Evolutionary conservation across 2,329 filamentous ascomycete species (phyloP), one percentile per base, ranked within the genome.

Genomic region (Mycosphaerella arachidis): DNA sequence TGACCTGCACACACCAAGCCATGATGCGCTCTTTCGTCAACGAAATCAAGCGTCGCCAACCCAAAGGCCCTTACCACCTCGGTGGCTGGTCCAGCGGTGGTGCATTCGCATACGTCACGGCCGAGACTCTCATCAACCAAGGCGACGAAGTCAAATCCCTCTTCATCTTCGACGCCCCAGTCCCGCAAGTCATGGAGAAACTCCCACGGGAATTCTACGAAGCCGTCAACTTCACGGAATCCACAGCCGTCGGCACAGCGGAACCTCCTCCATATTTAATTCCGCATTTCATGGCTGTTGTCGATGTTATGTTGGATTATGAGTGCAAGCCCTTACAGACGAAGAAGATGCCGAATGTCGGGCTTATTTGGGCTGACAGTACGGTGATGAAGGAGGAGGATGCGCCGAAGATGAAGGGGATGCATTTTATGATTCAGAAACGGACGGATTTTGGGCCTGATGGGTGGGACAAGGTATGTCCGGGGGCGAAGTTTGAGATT

Each of bases 171-270:
- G 71, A 74, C 60, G 60, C 69, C 9, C 70, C 71, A 9, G 60
- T 64, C 54, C 64, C 66, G 60, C 56, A 57, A 46, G 40, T 48
- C 5, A 58, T 58, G 56, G 56, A 58, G 43, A 54, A 85, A 20
- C 81, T 89, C 0, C 89, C 89, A 3, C 70, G 74, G n/a, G 74
- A 75, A 33, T 72, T 82, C 16, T 81, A 82, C 68, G 72, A 77
- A 57, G 29, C 56, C 12, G 56, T 54, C 46, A 56, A 52, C 7
- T 50, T 50, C 20, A 50, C 46, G 20, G 46, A 50, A 27, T 50
- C 46, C n/a, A 50, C 46, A 6, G 27, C 27, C 4, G 37, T 52
- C 9, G 53, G 53, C 2, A 54, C 40, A 31, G 10, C 60, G 35
- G 40, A 57, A 55, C 53, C 76, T 4, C 79, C 80, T 1, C 73